phyloP scores from a whole-genome alignment of 1,284 basidiomycete genomes.

The Apiotrichum veenhuisii region DNA sequence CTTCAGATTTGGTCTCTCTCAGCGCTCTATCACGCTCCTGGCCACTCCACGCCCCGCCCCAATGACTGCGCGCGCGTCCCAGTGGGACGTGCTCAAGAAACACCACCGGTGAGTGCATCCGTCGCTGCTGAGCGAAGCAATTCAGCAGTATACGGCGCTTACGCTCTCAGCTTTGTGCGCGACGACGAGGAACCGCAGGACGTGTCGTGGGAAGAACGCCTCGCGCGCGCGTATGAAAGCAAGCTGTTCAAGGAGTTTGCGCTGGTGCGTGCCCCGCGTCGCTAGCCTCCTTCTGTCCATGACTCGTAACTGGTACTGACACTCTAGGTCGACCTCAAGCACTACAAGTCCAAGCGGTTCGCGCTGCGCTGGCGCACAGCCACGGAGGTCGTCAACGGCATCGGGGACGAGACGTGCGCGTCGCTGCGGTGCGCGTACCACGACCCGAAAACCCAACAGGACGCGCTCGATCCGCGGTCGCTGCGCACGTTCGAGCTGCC shows the following conservation, averaged over 20 bases:
- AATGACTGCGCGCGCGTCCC: conserved; percentile 13
- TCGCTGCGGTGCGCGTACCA: conserved; percentile 78
- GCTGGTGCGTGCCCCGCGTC: conserved; percentile 50
- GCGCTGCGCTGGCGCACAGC: conserved; percentile 88
- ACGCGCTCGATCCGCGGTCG: conserved; percentile 32
- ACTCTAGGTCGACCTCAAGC: conserved; percentile 73
- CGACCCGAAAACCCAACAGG: too few relatives aligned
- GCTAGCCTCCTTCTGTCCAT: too few relatives aligned
- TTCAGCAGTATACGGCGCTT: neutral
- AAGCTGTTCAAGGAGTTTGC: conserved; percentile 86
- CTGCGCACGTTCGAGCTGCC: conserved; percentile 76
- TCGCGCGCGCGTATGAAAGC: conserved; percentile 81
- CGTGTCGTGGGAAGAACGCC: conserved; percentile 67
- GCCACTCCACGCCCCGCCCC: too few relatives aligned
- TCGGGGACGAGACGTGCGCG: conserved; percentile 79
- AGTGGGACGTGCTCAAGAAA: conserved; percentile 53
- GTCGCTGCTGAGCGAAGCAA: neutral
- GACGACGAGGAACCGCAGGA: conserved; percentile 55
- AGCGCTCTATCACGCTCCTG: too few relatives aligned
- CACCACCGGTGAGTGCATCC: conserved; percentile 44
- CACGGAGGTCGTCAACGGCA: conserved; percentile 73
- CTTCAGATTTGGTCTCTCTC: too few relatives aligned
- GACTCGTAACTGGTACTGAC: too few relatives aligned
- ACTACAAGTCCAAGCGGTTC: conserved; percentile 89
- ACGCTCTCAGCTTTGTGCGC: conserved; percentile 67